These are phyloP conservation scores for Triticum dicoccoides DNA, from an alignment of 176 grass and related monocot genomes.

Conservation along the genomic window DNA sequence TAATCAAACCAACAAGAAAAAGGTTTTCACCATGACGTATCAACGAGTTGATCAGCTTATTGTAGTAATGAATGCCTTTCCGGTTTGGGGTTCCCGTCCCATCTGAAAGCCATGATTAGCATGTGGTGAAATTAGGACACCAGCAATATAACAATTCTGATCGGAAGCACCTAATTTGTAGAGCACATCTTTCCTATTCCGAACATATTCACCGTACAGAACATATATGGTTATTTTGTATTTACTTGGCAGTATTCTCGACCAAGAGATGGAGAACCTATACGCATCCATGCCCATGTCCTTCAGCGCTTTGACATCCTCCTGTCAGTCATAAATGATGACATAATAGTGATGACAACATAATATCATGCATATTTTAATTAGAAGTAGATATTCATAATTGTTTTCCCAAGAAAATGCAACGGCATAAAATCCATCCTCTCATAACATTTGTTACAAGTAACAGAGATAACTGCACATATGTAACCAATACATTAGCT, in stretches of 20 bases:
- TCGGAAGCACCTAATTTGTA: too few relatives aligned
- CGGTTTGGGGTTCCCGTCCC: neutral
- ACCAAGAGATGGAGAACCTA: constrained; percentile 53
- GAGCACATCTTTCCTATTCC: neutral
- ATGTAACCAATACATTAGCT: neutral
- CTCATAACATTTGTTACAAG: neutral
- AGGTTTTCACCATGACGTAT: neutral
- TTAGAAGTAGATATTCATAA: too few relatives aligned
- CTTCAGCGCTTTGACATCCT: constrained; percentile 25
- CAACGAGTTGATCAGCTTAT: neutral
- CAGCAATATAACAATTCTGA: neutral
- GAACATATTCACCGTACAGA: neutral
- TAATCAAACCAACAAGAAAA: neutral
- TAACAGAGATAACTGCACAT: neutral
- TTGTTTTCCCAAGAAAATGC: neutral
- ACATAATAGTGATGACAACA: neutral
- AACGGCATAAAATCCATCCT: neutral
- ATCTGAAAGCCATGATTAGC: neutral
- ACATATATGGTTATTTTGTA: neutral
- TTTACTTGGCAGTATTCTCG: constrained; percentile 48
- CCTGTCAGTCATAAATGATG: neutral
- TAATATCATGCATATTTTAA: neutral
- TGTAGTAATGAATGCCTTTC: neutral
- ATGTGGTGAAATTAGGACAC: neutral
- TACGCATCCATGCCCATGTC: constrained; percentile 49